These are phyloP conservation scores for Cucurbitaria berberidis DNA, from an alignment of 2,329 filamentous ascomycete species.

Conservation along the genomic window DNA sequence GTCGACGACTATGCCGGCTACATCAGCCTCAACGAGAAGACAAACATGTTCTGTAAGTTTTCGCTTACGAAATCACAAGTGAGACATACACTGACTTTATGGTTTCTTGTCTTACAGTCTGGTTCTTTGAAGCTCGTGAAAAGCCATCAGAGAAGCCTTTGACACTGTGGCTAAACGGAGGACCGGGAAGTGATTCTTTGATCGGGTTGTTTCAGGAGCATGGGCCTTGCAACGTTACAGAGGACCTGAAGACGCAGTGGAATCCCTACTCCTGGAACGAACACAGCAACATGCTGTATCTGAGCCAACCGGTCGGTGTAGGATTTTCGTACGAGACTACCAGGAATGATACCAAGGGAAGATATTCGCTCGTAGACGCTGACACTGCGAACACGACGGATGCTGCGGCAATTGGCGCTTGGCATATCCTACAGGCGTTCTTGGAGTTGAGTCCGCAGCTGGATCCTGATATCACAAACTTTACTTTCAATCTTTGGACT, in stretches of 20 bases:
- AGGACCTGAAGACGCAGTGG: conserved; percentile 43
- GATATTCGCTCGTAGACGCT: conserved; percentile 42
- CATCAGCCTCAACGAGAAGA: conserved; percentile 44
- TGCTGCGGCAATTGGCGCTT: conserved; percentile 43
- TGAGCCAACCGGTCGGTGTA: conserved; percentile 49
- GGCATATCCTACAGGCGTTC: conserved; percentile 47
- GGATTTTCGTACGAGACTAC: conserved; percentile 50
- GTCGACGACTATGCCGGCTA: conserved; percentile 49
- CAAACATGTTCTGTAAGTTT: conserved; percentile 45
- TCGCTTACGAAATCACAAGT: not conserved
- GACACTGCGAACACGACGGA: conserved; percentile 42
- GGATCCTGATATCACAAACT: conserved; percentile 58
- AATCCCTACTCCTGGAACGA: conserved; percentile 52
- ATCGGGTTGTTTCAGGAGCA: conserved; percentile 61
- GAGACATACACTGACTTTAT: not conserved
- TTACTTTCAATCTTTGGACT: conserved; percentile 59
- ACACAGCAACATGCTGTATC: conserved; percentile 48
- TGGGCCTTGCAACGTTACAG: conserved; percentile 40
- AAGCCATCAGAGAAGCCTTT: conserved; percentile 46
- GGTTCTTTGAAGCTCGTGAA: conserved; percentile 57
- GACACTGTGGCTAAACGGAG: conserved; percentile 61
- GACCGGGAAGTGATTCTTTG: conserved; percentile 60
- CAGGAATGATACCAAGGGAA: conserved; percentile 27
- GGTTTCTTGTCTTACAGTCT: conserved; percentile 27
- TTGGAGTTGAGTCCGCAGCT: conserved; percentile 48